Evolutionary conservation across 1,284 basidiomycete genomes (phyloP).

Genomic region (Sporisorium exsertum): DNA sequence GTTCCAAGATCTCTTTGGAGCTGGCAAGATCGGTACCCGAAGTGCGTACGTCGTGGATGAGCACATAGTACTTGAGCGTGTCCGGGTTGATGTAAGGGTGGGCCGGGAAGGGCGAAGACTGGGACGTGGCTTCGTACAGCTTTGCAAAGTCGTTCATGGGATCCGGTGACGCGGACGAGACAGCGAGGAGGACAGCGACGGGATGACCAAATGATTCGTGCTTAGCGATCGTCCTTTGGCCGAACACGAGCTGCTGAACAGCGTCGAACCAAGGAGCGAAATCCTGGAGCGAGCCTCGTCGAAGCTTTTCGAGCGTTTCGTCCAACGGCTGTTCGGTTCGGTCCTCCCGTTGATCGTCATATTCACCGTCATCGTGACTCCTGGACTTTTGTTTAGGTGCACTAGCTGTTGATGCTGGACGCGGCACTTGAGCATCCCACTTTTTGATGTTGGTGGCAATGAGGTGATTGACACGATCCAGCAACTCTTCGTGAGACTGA

Average conservation of each 20-base stretch:
- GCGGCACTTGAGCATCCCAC: conserved; percentile 36
- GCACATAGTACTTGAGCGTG: conserved; percentile 63
- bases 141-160: conserved; percentile 66
- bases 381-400: not conserved
- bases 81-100: conserved; percentile 62
- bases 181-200: conserved; percentile 53
- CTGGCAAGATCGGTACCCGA: conserved; percentile 51
- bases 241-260: conserved; percentile 45
- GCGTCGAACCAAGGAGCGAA: conserved; percentile 58
- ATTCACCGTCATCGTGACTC: not conserved
- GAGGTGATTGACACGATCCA: conserved; percentile 52
- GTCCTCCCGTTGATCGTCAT: conserved; percentile 1
- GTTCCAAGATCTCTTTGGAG: conserved; percentile 59
- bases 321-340: conserved; percentile 5
- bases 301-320: conserved; percentile 22
- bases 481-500: conserved; percentile 31
- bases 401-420: not conserved
- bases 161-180: conserved; percentile 58
- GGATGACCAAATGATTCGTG: conserved; percentile 60
- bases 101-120: conserved; percentile 40
- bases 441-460: conserved; percentile 53
- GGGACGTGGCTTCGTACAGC: conserved; percentile 57
- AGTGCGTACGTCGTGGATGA: conserved; percentile 59
- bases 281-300: conserved; percentile 35
- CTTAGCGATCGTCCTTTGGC: conserved; percentile 38